phyloP scores from a whole-genome alignment of 805 yeast genomes.

The Lachancea meyersii region DNA sequence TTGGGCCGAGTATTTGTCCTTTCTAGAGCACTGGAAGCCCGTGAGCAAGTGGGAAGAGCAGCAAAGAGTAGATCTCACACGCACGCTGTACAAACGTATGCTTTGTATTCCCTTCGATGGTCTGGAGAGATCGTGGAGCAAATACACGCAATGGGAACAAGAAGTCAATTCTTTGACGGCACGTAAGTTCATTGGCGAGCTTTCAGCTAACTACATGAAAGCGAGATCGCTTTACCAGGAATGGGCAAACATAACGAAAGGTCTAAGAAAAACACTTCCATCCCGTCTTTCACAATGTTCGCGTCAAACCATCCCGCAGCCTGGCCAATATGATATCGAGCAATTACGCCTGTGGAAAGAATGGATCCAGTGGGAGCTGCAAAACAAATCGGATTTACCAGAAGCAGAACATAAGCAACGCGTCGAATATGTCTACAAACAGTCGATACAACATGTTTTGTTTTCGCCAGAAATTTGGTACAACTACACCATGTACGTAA shows the following conservation, averaged over 20 bases:
- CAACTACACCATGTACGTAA: conserved; percentile 32
- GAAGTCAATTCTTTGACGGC: conserved; percentile 69
- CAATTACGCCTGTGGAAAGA: conserved; percentile 54
- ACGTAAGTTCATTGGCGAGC: conserved; percentile 75
- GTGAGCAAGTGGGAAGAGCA: conserved; percentile 77
- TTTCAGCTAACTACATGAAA: conserved; percentile 78
- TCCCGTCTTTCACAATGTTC: conserved; percentile 21
- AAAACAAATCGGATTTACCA: conserved; percentile 58
- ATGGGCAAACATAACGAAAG: conserved; percentile 52
- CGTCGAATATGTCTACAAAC: conserved; percentile 63
- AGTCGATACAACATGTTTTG: conserved; percentile 43
- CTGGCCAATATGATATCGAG: conserved; percentile 20
- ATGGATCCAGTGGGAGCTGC: conserved; percentile 77
- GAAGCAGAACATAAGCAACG: conserved; percentile 48
- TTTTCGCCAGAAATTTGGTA: conserved; percentile 36
- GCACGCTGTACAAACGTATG: conserved; percentile 65
- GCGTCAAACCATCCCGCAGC: conserved; percentile 26
- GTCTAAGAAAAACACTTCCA: conserved; percentile 39
- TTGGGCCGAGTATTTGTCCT: conserved; percentile 80
- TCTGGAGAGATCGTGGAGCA: conserved; percentile 74
- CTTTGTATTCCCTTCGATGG: conserved; percentile 70
- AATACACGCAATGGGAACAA: conserved; percentile 78
- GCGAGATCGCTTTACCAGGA: conserved; percentile 75
- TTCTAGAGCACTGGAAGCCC: conserved; percentile 73
- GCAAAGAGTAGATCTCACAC: conserved; percentile 67